phyloP scores from a whole-genome alignment of 805 yeast genomes.

The Lachancea waltii region DNA sequence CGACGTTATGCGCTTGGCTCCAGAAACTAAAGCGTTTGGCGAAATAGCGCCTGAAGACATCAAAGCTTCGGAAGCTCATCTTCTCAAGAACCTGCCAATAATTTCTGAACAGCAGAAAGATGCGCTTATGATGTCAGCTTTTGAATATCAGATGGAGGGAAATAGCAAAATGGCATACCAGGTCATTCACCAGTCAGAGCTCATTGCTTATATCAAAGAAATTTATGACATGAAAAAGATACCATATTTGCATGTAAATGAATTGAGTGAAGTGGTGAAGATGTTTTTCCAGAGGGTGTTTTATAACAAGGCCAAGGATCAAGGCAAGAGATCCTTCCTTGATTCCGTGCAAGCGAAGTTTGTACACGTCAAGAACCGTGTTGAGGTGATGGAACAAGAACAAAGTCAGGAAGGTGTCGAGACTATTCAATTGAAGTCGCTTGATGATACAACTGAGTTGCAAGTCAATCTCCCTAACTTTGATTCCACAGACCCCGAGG shows the following conservation, averaged over 20 bases:
- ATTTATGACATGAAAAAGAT: conserved; percentile 34
- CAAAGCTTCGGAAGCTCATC: conserved; percentile 46
- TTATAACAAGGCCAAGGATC: conserved; percentile 33
- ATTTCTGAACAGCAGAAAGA: conserved; percentile 83
- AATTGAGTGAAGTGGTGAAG: conserved; percentile 43
- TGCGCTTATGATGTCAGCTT: conserved; percentile 86
- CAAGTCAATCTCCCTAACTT: conserved; percentile 63
- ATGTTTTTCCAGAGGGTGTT: conserved; percentile 62
- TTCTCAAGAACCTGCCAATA: conserved; percentile 53
- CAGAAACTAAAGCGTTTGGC: conserved; percentile 63
- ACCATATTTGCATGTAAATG: conserved; percentile 27
- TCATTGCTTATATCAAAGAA: conserved; percentile 63
- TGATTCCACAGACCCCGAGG: conserved; percentile 41
- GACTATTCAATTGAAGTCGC: conserved; percentile 78
- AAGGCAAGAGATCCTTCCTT: conserved; percentile 62
- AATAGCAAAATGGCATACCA: conserved; percentile 49
- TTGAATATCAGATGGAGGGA: conserved; percentile 68
- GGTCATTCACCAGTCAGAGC: conserved; percentile 71
- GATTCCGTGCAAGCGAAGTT: conserved; percentile 71
- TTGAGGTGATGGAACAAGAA: conserved; percentile 57
- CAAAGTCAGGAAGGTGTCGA: conserved; percentile 53
- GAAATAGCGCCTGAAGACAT: conserved; percentile 45
- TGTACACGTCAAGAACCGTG: conserved; percentile 68
- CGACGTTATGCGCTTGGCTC: conserved; percentile 49
- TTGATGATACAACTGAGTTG: conserved; percentile 77